Conservation (phyloP, 2,329 filamentous ascomycete species). For the Trichoderma polysporum region DNA sequence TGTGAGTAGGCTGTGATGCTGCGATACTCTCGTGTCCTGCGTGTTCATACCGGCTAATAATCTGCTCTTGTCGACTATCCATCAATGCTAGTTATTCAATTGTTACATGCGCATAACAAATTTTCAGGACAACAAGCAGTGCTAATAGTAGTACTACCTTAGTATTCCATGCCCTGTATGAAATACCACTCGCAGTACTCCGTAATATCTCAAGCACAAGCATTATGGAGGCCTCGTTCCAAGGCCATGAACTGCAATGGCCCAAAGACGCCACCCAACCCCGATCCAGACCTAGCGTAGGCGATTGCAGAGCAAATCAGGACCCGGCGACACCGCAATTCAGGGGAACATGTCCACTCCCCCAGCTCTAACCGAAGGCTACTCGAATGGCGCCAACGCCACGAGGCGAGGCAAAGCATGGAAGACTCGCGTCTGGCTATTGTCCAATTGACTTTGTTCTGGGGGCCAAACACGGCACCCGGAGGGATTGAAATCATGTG, state of each 20-base stretch:
- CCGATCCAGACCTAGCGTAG: slow-evolving; percentile 13
- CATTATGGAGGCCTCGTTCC: slow-evolving; percentile 6
- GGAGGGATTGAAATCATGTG: background rate
- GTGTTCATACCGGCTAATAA: background rate
- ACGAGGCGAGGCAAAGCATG: slow-evolving; percentile 13
- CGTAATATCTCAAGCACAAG: background rate
- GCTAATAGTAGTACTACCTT: background rate
- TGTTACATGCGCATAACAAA: background rate
- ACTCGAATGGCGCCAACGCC: slow-evolving; percentile 17
- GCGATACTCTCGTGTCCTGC: background rate
- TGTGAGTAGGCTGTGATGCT: too few species aligned
- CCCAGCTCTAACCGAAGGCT: slow-evolving; percentile 17
- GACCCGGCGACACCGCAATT: slow-evolving; percentile 19
- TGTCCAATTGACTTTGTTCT: background rate
- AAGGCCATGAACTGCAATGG: background rate
- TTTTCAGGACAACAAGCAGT: too few species aligned
- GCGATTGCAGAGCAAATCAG: slow-evolving; percentile 21
- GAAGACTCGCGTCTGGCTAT: slow-evolving; percentile 7
- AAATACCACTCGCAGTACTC: too few species aligned
- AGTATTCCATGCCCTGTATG: background rate
- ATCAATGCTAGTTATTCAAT: background rate
- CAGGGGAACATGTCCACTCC: slow-evolving; percentile 20
- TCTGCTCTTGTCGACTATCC: background rate
- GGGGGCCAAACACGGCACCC: background rate
- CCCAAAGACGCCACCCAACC: background rate